Conservation (phyloP, 345 rosid species). For the Trapa incisa region DNA sequence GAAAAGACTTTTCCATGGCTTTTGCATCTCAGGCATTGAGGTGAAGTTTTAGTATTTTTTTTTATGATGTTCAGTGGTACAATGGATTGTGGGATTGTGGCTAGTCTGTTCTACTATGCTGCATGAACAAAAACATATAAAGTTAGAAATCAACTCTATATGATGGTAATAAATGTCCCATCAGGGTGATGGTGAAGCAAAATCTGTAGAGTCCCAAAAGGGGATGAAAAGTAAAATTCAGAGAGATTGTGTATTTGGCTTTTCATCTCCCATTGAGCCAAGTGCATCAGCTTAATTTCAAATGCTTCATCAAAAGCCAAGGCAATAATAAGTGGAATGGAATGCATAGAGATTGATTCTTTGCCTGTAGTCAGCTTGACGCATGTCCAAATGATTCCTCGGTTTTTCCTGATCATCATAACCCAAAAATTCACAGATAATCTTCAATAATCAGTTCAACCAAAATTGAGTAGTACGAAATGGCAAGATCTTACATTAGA, state of each 20-base stretch:
- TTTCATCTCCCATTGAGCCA: not conserved
- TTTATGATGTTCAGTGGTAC: too few species aligned
- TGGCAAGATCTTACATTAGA: conserved; percentile 39
- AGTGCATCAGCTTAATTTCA: not conserved
- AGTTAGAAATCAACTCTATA: not conserved
- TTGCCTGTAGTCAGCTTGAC: conserved; percentile 87
- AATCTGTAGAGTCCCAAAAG: not conserved
- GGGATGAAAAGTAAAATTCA: not conserved
- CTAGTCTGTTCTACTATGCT: too few species aligned
- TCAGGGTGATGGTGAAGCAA: not conserved
- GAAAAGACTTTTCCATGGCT: not conserved
- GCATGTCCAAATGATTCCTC: conserved; percentile 88
- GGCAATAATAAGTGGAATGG: not conserved
- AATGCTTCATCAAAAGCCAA: not conserved
- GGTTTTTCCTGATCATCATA: conserved; percentile 55
- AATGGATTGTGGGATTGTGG: too few species aligned
- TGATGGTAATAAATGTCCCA: not conserved
- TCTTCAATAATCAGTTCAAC: not conserved
- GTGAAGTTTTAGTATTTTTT: not conserved
- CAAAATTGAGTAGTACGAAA: not conserved
- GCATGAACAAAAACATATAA: not conserved
- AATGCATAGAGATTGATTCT: conserved; percentile 1
- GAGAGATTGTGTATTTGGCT: not conserved
- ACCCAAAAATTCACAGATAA: not conserved
- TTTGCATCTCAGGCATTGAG: not conserved